These are phyloP conservation scores for Aspergillus vadensis DNA, from an alignment of 2,329 filamentous ascomycete genomes.

Conservation along the genomic window DNA sequence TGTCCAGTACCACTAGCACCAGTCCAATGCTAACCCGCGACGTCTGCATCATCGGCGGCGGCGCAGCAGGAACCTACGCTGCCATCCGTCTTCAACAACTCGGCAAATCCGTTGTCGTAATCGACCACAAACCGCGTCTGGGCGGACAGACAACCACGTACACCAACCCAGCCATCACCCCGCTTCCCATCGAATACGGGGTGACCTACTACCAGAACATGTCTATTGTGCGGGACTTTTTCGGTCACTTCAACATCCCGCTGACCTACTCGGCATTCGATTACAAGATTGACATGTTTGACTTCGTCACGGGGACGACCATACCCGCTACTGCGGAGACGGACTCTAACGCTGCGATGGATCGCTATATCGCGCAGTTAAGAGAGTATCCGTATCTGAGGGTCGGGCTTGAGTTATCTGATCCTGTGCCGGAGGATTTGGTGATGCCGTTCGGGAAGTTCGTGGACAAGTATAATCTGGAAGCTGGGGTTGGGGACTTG, in stretches of 20 bases:
- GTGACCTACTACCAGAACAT: conserved; percentile 29
- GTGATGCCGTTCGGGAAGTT: conserved; percentile 20
- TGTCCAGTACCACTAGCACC: not conserved
- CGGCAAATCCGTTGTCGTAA: conserved; percentile 27
- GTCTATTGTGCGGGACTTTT: conserved; percentile 23
- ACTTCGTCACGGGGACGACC: not conserved
- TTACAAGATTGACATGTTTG: conserved; percentile 1
- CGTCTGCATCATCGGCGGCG: conserved; percentile 34
- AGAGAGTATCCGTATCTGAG: conserved; percentile 17
- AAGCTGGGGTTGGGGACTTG: not conserved
- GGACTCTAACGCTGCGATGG: not conserved
- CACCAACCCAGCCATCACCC: conserved; percentile 22
- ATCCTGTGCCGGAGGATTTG: conserved; percentile 25
- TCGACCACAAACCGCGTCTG: conserved; percentile 28
- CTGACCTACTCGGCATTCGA: not conserved
- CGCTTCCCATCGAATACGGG: conserved; percentile 29
- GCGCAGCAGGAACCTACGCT: conserved; percentile 33
- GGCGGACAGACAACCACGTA: conserved; percentile 34
- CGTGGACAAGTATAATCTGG: conserved; percentile 16
- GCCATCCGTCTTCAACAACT: conserved; percentile 30
- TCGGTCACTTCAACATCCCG: conserved; percentile 26
- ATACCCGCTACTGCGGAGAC: conserved; percentile 16
- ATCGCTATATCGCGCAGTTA: conserved; percentile 14
- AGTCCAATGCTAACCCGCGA: conserved; percentile 15
- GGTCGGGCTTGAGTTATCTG: conserved; percentile 20